Conservation (phyloP, 768 basidiomycete species). For the Astraeus odoratus region DNA sequence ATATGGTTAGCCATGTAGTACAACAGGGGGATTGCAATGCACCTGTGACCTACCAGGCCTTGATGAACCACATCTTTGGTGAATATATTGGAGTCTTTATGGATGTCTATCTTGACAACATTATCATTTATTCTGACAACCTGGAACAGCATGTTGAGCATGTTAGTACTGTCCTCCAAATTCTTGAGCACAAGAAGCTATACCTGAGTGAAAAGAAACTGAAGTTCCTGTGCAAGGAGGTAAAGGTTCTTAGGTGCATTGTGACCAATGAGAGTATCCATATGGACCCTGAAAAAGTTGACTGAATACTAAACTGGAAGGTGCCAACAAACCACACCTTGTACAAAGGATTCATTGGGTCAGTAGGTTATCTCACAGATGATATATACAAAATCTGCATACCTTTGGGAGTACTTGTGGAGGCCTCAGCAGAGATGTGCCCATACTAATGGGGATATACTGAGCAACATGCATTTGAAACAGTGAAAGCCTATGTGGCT, state of each 20-base stretch:
- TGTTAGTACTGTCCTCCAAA: slow-evolving; percentile 26
- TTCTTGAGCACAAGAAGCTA: slow-evolving; percentile 27
- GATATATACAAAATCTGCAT: slow-evolving; percentile 1
- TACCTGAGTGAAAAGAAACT: slow-evolving; percentile 33
- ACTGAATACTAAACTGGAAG: slow-evolving; percentile 21
- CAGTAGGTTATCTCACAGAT: background rate
- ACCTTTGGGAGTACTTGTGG: background rate
- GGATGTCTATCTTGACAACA: slow-evolving; percentile 8
- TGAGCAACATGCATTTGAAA: background rate
- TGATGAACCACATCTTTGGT: slow-evolving; percentile 6
- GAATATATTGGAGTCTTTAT: background rate
- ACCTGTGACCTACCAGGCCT: slow-evolving; percentile 36
- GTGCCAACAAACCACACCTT: background rate
- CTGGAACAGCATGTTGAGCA: slow-evolving; percentile 25
- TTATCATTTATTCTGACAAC: slow-evolving; percentile 5
- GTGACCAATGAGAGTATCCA: slow-evolving; percentile 32
- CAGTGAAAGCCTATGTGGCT: background rate
- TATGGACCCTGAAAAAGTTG: slow-evolving; percentile 41
- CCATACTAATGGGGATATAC: background rate
- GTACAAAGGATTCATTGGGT: slow-evolving; percentile 1
- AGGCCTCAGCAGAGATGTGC: background rate
- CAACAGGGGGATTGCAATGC: slow-evolving; percentile 30
- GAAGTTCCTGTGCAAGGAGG: slow-evolving; percentile 20
- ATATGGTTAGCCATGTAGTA: slow-evolving; percentile 24
- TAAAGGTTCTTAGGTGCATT: slow-evolving; percentile 31